A percentile compares a stretch with the other conserved stretches of the same genome.
These are phyloP conservation scores for Venturia carpophila DNA, from an alignment of 2,329 filamentous ascomycete genomes.

Conservation along the genomic window DNA sequence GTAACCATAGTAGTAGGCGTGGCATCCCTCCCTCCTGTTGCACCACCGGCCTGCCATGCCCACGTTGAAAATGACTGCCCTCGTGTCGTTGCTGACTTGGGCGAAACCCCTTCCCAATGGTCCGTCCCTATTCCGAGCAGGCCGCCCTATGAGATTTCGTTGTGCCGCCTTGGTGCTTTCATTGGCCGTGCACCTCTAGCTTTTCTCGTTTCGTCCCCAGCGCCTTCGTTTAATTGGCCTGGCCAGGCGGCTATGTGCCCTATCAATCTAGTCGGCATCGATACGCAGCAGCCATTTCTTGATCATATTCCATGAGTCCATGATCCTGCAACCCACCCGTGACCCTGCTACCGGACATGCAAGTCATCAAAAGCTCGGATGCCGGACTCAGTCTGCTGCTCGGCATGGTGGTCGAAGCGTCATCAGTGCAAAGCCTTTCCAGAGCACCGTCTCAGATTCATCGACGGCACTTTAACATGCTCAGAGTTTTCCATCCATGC, in stretches of 20 bases:
- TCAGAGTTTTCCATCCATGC: not conserved
- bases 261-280: not conserved
- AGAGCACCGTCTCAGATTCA: constrained; percentile 1
- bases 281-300: not conserved
- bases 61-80: constrained; percentile 6
- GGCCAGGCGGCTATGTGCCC: not conserved
- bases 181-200: not conserved
- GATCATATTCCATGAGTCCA: too few relatives aligned
- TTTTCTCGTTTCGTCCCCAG: constrained; percentile 1
- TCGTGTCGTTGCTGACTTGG: not conserved
- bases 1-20: too few relatives aligned
- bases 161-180: not conserved
- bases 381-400: not conserved
- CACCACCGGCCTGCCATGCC: not conserved
- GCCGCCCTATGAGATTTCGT: not conserved
- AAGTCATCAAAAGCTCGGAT: not conserved
- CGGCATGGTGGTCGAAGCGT: not conserved
- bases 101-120: not conserved
- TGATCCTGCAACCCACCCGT: not conserved
- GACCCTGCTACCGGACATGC: not conserved
- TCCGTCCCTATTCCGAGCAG: not conserved
- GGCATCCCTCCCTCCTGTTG: too few relatives aligned
- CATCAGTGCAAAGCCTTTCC: not conserved
- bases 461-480: not conserved
- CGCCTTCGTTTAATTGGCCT: not conserved